Evolutionary conservation across 768 basidiomycete species (phyloP), one percentile per base, ranked within the genome.

Genomic region (Chalciporus piperatus): DNA sequence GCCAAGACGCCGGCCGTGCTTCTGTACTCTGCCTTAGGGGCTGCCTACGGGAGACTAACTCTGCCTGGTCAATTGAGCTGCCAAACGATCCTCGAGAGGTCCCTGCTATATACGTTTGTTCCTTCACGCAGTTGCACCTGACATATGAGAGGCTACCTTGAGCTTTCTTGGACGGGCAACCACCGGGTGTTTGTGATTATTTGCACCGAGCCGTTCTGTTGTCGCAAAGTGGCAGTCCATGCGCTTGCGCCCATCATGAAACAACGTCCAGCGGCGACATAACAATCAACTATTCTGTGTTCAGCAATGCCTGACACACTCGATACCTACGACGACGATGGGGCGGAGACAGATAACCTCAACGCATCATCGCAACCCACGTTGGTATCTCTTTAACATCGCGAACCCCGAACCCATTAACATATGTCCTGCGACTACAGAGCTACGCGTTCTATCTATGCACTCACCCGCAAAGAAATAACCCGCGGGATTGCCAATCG

Each of bases 401-500:
- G 35, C 35, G 48, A 19, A 46, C 46, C 41, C 17, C 13, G 53
- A 53, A 48, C 48, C 35, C 16, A 38, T 50, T 60, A 59, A 57
- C 52, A 17, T 30, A 60, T 46, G 44, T 55, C 57, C 46, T 47
- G 27, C 44, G 45, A 64, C 47, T 33, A 23, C 70, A 89, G 89
- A 59, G 76, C 85, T 57, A 79, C 82, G 41, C 84, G 87, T 45
- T 93, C 92, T 30, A 92, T 91, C 66, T 91, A 95, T 68, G 77
- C 89, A 23, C 81, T 95, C 56, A 85, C 90, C 23, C 83, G 89
- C 50, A 76, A 82, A 44, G 92, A 96, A 70, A 89, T 92, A 58
- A 80, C 86, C 4, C 83, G 79, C 50, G 92, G 92, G 14, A 80
- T 96, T 51, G 92, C 93, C 23, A 95, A 92, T 68, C 82, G 91